These are phyloP conservation scores for Erysimum pusillum DNA, from an alignment of 441 rosid genomes.

Conservation along the genomic window DNA sequence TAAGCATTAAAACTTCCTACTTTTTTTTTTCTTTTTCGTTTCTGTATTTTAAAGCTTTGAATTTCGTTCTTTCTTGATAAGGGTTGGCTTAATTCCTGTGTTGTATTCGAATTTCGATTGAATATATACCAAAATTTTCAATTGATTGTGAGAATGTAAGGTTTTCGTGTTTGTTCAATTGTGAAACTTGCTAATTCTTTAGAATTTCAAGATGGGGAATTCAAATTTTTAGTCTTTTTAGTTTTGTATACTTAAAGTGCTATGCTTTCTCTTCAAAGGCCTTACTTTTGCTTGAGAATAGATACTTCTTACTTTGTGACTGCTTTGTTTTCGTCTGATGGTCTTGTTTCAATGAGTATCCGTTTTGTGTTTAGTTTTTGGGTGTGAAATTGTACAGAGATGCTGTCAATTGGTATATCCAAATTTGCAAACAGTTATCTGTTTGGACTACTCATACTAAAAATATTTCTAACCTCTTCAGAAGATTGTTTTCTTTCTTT, in stretches of 20 bases:
- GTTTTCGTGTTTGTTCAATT: background rate
- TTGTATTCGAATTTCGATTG: constrained; percentile 4
- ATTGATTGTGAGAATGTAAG: constrained; percentile 8
- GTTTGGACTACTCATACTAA: background rate
- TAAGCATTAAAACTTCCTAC: background rate
- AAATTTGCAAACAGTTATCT: background rate
- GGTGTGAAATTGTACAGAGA: background rate
- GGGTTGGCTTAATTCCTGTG: background rate
- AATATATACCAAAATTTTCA: background rate
- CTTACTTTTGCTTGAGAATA: background rate
- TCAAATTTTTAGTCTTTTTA: background rate
- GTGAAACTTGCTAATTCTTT: constrained; percentile 13
- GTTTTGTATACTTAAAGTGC: background rate
- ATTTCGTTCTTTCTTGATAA: background rate
- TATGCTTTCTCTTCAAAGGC: constrained; percentile 16
- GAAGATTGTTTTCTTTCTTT: no score
- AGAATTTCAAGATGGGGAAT: constrained; percentile 7
- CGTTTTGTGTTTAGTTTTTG: constrained; percentile 1
- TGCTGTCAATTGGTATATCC: constrained; percentile 7
- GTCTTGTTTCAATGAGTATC: background rate
- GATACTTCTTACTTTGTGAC: constrained; percentile 18
- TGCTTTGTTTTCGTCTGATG: background rate
- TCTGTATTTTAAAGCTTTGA: constrained; percentile 2
- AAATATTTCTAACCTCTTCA: no score
- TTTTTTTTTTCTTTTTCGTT: background rate